Evolutionary conservation across 257 asterid species (phyloP), one percentile per base, ranked within the genome.

Genomic region (Paulownia fortunei): DNA sequence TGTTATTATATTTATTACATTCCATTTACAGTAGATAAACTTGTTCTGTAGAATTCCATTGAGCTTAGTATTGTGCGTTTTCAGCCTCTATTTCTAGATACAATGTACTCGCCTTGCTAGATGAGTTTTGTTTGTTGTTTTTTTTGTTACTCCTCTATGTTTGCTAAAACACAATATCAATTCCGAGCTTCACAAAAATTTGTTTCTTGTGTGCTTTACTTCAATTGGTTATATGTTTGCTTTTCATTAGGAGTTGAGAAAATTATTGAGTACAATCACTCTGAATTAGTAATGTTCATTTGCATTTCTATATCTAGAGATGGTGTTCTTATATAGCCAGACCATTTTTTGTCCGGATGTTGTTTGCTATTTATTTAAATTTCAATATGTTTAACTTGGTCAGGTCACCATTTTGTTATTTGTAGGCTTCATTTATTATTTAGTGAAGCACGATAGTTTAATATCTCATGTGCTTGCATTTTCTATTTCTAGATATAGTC

Each of bases 311-410:
- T 47, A n/a, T 49, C 19, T 46, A 46, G 23, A n/a, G 23, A 13
- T 42, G 19, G 52, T 75, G 74, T 68, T 62, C 60, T 19, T 55
- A n/a, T 69, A 24, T 26, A 23, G 75, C 52, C 32, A 26, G 51
- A 68, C 54, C 41, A 32, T 10, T 19, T 27, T 51, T 39, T 46
- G 23, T 49, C 51, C 9, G 61, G 77, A 51, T 24, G 64, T 52
- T 41, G 76, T 55, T 41, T 73, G 73, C 30, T 6, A 32, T 37
- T 66, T 72, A 6, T n/a, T 41, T 46, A 54, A 13, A 24, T 76
- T 66, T 65, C 30, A 49, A 73, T 68, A 49, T 2, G 37, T 67
- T 72, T 72, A 11, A 19, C 79, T 23, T 58, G 52, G 58, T 77
- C 37, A 59, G 12, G 16, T 63, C 60, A 27, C 44, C 34, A 37